These are phyloP conservation scores for Hygrophoropsis aurantiaca DNA, from an alignment of 768 basidiomycete species.

Conservation along the genomic window DNA sequence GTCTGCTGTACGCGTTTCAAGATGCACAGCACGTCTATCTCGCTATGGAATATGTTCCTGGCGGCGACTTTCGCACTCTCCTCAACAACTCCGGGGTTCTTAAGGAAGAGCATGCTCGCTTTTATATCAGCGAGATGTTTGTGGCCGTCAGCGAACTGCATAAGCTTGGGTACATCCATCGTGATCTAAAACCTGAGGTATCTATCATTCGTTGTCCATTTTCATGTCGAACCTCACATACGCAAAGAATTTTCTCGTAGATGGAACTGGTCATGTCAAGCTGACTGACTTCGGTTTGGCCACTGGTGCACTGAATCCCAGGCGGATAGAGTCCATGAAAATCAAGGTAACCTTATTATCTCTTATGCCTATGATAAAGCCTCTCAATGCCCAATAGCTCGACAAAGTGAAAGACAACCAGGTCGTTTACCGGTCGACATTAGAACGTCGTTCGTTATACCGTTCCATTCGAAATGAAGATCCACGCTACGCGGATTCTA, in stretches of 20 bases:
- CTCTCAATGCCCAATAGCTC: constrained; percentile 48
- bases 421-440: constrained; percentile 84
- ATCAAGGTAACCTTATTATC: constrained; percentile 60
- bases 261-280: constrained; percentile 94
- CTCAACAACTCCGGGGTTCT: constrained; percentile 97
- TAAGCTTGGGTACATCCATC: constrained; percentile 97
- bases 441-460: constrained; percentile 94
- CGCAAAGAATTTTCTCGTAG: constrained; percentile 90
- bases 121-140: constrained; percentile 99
- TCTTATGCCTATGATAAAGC: constrained; percentile 5
- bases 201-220: constrained; percentile 13
- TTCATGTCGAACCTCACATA: too few relatives aligned
- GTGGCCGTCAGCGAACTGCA: constrained; percentile 90
- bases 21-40: constrained; percentile 89
- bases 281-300: constrained; percentile 97
- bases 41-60: constrained; percentile 99
- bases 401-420: constrained; percentile 96
- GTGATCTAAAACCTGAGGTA: constrained; percentile 97
- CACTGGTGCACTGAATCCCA: constrained; percentile 93
- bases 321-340: constrained; percentile 91
- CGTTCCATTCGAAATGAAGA: constrained; percentile 89
- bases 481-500: constrained; percentile 92
- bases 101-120: constrained; percentile 95
- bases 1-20: constrained; percentile 95
- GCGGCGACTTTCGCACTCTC: constrained; percentile 96